These are phyloP conservation scores for Entomortierella lignicola DNA, from an alignment of 192 early-diverging fungal species.

Conservation along the genomic window DNA sequence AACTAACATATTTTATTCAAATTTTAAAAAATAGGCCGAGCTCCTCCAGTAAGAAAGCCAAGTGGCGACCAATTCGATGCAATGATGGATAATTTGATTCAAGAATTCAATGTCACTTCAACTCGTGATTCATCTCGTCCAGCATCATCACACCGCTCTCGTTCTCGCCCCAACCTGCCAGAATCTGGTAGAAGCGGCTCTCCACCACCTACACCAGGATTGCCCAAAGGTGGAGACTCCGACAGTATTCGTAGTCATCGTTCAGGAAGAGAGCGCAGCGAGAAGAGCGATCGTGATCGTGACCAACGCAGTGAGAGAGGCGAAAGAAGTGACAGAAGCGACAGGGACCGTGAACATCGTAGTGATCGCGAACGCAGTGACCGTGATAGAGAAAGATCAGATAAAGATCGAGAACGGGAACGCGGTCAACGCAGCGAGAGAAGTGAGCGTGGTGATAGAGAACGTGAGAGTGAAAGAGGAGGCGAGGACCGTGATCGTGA, in stretches of 20 bases:
- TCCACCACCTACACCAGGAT: conserved; percentile 47
- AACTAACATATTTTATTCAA: no score
- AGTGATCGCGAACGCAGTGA: conserved; percentile 30
- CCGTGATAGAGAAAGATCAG: conserved; percentile 1
- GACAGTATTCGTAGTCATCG: conserved; percentile 40
- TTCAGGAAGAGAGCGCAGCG: conserved; percentile 33
- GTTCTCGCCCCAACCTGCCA: conserved; percentile 48
- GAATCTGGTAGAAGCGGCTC: conserved; percentile 23
- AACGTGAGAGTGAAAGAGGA: neutral
- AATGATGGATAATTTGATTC: conserved; percentile 57
- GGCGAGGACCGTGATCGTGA: conserved; percentile 16
- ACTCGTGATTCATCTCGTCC: conserved; percentile 38
- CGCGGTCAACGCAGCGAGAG: neutral
- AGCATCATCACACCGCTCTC: conserved; percentile 39
- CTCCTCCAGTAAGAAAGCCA: conserved; percentile 23
- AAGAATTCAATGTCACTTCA: conserved; percentile 54
- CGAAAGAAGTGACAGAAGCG: conserved; percentile 19
- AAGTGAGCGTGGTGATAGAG: conserved; percentile 20
- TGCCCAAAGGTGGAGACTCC: conserved; percentile 24
- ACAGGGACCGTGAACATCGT: conserved; percentile 15
- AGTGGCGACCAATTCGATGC: conserved; percentile 49
- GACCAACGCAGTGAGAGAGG: conserved; percentile 31
- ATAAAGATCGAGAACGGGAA: conserved; percentile 19
- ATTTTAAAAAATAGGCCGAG: conserved; percentile 35
- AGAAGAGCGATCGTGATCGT: conserved; percentile 24